Evolutionary conservation across 2,329 filamentous ascomycete species (phyloP), one percentile per base, ranked within the genome.

Genomic region (Colletotrichum trifolii): DNA sequence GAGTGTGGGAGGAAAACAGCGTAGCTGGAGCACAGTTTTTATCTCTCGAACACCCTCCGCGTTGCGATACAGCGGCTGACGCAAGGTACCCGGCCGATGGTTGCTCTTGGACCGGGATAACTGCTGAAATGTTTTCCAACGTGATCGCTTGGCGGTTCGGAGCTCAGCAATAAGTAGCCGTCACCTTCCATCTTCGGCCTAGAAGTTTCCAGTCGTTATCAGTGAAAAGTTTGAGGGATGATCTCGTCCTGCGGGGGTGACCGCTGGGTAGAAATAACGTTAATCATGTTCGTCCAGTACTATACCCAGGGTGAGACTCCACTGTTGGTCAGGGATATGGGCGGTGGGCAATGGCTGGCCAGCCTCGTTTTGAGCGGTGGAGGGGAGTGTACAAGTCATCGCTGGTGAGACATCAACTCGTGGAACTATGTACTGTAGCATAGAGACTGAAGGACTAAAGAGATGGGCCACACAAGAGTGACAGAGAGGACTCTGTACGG

Each of bases 161-260:
- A 53, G 40, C 17, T 46, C 50, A 55, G 58, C 52, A 33, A 39
- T 13, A 25, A 9, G 52, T 12, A 9, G 12, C 15, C 43, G 42
- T 53, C 34, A 65, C 63, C 58, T 65, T 62, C 63, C 52, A 40
- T 39, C 40, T 65, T 57, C 35, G 58, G 63, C 52, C 47, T 65
- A 62, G 52, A 13, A 35, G 43, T 7, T 10, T 25, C 38, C 46
- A 50, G 38, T 25, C 52, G 62, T 56, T 65, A 62, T 65, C 58
- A 57, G 45, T 13, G 45, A 25, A 46, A 50, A n/a, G 46, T 12
- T 34, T 60, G 54, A 13, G 15, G 13, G 34, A 43, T 9, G 6
- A 40, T n/a, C 9, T 9, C 25, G 35, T 11, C 43, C 25, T 39
- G 15, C 25, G n/a, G 15, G 9, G 62, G 52, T 47, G 47, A 45